phyloP scores from a whole-genome alignment of 345 rosid genomes.

The Boechera retrofracta region DNA sequence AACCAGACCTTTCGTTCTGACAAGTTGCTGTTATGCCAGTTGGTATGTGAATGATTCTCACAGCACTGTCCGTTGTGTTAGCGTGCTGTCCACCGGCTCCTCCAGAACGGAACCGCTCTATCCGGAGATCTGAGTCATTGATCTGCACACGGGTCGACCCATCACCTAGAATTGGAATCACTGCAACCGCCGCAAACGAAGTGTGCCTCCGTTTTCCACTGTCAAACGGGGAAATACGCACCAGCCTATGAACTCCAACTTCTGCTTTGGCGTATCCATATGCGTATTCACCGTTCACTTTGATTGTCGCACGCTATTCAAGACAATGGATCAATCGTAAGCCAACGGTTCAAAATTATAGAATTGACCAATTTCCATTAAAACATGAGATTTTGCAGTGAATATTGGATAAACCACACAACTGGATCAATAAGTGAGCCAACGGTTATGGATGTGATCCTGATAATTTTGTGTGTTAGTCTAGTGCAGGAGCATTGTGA shows the following conservation, averaged over 20 bases:
- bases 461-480: not conserved
- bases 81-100: slow-evolving; percentile 94
- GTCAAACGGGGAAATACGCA: slow-evolving; percentile 93
- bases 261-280: slow-evolving; percentile 98
- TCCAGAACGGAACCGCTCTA: slow-evolving; percentile 88
- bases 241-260: slow-evolving; percentile 96
- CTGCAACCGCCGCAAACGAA: slow-evolving; percentile 99
- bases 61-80: slow-evolving; percentile 97
- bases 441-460: not conserved
- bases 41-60: slow-evolving; percentile 91
- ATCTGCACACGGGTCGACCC: slow-evolving; percentile 79
- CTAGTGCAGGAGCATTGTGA: not conserved
- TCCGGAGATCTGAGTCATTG: slow-evolving; percentile 87
- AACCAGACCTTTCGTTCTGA: slow-evolving; percentile 84
- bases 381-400: slow-evolving; percentile 1
- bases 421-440: not conserved
- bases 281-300: slow-evolving; percentile 89
- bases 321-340: slow-evolving; percentile 15
- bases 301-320: slow-evolving; percentile 90
- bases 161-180: slow-evolving; percentile 82
- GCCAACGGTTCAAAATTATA: not conserved
- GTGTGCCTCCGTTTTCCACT: slow-evolving; percentile 91
- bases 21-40: slow-evolving; percentile 87
- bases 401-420: not conserved
- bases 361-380: slow-evolving; percentile 2